A percentile compares a stretch with the other conserved stretches of the same genome.
Conservation (phyloP, 2,329 filamentous ascomycete genomes). For the Fusarium dimerum region DNA sequence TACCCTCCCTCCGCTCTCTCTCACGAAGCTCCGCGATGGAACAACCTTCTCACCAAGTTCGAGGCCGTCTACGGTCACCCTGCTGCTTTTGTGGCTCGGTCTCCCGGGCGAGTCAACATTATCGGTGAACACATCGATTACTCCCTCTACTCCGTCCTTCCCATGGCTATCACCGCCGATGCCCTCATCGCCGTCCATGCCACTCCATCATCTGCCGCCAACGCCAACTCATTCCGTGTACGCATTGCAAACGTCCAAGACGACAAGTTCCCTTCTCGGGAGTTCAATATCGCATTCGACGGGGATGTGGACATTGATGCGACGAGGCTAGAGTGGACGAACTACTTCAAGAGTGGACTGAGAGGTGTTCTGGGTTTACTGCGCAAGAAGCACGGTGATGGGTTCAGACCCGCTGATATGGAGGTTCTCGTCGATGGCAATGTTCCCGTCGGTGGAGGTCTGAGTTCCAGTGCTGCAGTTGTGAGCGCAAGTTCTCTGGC, state of each 20-base stretch:
- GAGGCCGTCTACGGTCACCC: constrained; percentile 66
- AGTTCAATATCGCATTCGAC: constrained; percentile 69
- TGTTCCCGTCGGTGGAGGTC: constrained; percentile 86
- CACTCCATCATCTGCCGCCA: constrained; percentile 46
- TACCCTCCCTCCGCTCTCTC: constrained; percentile 75
- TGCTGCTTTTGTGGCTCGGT: constrained; percentile 82
- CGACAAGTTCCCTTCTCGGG: constrained; percentile 71
- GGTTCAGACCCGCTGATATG: constrained; percentile 71
- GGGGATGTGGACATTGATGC: constrained; percentile 78
- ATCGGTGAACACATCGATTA: constrained; percentile 99
- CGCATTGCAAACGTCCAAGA: constrained; percentile 78
- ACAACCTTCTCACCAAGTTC: constrained; percentile 71
- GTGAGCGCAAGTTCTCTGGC: constrained; percentile 88
- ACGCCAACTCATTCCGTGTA: constrained; percentile 61
- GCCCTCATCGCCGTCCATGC: constrained; percentile 79
- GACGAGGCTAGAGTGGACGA: constrained; percentile 88
- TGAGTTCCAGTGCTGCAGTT: constrained; percentile 93
- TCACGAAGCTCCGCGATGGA: constrained; percentile 74
- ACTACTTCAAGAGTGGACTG: constrained; percentile 96
- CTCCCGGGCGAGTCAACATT: constrained; percentile 94
- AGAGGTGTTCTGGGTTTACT: constrained; percentile 79
- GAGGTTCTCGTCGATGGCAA: constrained; percentile 88
- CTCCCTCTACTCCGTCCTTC: constrained; percentile 91
- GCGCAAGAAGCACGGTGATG: constrained; percentile 61
- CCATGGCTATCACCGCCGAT: constrained; percentile 93